Evolutionary conservation across 176 grass and related monocot genomes (phyloP), one percentile per base, ranked within the genome.

Genomic region (Oryza longistaminata): DNA sequence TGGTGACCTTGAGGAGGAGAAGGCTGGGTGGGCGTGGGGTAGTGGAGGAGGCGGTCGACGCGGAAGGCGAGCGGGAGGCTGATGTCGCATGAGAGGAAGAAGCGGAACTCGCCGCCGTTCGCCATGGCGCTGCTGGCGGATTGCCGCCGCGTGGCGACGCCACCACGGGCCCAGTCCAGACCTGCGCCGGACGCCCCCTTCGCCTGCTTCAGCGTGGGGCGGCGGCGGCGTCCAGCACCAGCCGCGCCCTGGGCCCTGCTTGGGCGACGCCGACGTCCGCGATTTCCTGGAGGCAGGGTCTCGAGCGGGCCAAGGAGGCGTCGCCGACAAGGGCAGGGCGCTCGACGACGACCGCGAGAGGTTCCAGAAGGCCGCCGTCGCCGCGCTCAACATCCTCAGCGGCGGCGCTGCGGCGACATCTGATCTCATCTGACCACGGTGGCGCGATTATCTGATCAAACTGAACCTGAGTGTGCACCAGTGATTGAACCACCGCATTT

Each of bases 21-120:
- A 37, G 67, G 22, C 2, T 27, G n/a, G 9, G 77, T 60, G 6
- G 64, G 55, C 55, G 45, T 50, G 65, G 60, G 46, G 10, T 86
- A 85, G 15, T 87, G 84, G 77, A 87, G 66, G 60, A 98, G 83
- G 9, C 89, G 91, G 49, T 95, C 93, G 82, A 98, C 85, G 11
- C 89, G 91, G 66, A 98, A 95, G 82, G 95, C 75, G 73, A 98
- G 85, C 2, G 89, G 95, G 26, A 91, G 91, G 83, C 90, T 95
- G 87, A 98, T 93, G 79, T 98, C 95, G 77, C 95, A 91, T 48
- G 93, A 98, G 69, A 95, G 71, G 89, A 98, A 98, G 80, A 98
- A 94, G 12, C 95, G 87, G 81, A 91, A 90, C 76, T 89, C 91
- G 80, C 82, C 91, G 76, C 82, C 90, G 50, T 7, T 49, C 62